A percentile compares a stretch with the other conserved stretches of the same genome.
These are phyloP conservation scores for Cutaneotrichosporon dermatis DNA, from an alignment of 1,284 basidiomycete species.

Conservation along the genomic window DNA sequence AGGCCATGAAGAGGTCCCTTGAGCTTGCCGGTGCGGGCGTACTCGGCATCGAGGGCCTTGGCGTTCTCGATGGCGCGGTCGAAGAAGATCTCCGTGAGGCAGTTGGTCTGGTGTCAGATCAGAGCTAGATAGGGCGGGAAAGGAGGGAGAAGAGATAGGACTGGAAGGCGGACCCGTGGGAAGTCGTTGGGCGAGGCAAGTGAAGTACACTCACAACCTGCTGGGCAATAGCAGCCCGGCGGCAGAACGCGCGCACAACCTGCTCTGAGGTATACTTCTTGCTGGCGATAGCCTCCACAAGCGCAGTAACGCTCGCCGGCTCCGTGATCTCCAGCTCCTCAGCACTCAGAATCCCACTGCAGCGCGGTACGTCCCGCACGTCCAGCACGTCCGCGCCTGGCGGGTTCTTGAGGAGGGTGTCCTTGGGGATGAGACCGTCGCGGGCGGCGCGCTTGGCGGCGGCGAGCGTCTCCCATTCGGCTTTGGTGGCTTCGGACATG, in stretches of 20 bases:
- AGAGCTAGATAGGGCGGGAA: too few species aligned
- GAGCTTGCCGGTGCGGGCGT: slow-evolving; percentile 40
- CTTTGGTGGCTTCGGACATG: too few species aligned
- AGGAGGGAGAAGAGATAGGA: too few species aligned
- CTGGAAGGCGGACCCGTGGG: too few species aligned
- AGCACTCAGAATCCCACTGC: slow-evolving; percentile 58
- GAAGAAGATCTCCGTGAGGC: slow-evolving; percentile 48
- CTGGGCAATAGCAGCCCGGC: slow-evolving; percentile 73
- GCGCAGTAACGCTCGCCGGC: slow-evolving; percentile 30
- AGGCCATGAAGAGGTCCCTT: slow-evolving; percentile 50
- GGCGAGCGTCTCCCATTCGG: slow-evolving; percentile 54
- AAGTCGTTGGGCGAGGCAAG: too few species aligned
- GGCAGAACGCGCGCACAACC: slow-evolving; percentile 57
- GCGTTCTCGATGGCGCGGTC: slow-evolving; percentile 45
- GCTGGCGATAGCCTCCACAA: slow-evolving; percentile 24
- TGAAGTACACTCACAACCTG: slow-evolving; percentile 52
- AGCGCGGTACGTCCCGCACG: slow-evolving; percentile 58
- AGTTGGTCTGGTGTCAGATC: slow-evolving; percentile 29
- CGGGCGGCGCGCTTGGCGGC: slow-evolving; percentile 55
- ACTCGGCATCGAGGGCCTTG: slow-evolving; percentile 44
- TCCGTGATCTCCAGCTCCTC: slow-evolving; percentile 66
- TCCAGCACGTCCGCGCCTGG: slow-evolving; percentile 26
- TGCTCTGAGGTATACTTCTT: slow-evolving; percentile 20
- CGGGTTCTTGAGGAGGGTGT: slow-evolving; percentile 51
- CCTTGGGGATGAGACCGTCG: slow-evolving; percentile 55